A percentile compares a stretch with the other conserved stretches of the same genome.
phyloP scores from a whole-genome alignment of 2,329 filamentous ascomycete genomes.

The Phaeosphaeria sp. region DNA sequence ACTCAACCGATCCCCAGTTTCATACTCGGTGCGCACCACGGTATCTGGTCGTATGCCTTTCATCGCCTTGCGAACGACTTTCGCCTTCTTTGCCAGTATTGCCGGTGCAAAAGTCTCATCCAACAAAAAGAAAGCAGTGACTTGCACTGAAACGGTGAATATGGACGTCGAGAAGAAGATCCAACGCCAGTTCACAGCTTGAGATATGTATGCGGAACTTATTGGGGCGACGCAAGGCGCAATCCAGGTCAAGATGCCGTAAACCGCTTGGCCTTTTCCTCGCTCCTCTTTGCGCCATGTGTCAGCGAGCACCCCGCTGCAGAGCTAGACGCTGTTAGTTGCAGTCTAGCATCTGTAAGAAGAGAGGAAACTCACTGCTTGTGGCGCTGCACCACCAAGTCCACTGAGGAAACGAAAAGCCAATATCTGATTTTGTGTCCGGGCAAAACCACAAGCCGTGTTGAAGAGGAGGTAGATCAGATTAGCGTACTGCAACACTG shows the following conservation, averaged over 20 bases:
- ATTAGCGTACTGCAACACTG: slow-evolving; percentile 43
- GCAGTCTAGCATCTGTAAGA: neutral
- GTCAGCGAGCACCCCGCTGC: slow-evolving; percentile 55
- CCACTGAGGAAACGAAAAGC: slow-evolving; percentile 45
- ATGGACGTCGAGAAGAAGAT: slow-evolving; percentile 73
- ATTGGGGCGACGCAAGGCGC: slow-evolving; percentile 65
- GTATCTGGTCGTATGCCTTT: slow-evolving; percentile 30
- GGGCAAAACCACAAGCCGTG: slow-evolving; percentile 43
- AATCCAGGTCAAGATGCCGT: slow-evolving; percentile 67
- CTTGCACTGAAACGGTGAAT: slow-evolving; percentile 65
- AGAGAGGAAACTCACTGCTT: slow-evolving; percentile 32
- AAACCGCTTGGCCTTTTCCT: slow-evolving; percentile 67
- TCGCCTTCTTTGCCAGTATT: slow-evolving; percentile 55
- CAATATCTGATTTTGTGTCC: slow-evolving; percentile 39
- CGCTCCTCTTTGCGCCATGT: slow-evolving; percentile 67
- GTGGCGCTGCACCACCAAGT: slow-evolving; percentile 41
- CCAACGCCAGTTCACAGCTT: slow-evolving; percentile 67
- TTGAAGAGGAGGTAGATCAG: slow-evolving; percentile 45
- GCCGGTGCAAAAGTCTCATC: slow-evolving; percentile 57
- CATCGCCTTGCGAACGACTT: slow-evolving; percentile 53
- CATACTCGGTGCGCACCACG: slow-evolving; percentile 48
- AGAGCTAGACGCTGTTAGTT: slow-evolving; percentile 27
- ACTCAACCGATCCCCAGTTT: slow-evolving; percentile 37
- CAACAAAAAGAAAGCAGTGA: slow-evolving; percentile 66
- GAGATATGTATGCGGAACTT: slow-evolving; percentile 34